Evolutionary conservation across 78 protist species (phyloP).

Genomic region (Monocercomonoides exilis): DNA sequence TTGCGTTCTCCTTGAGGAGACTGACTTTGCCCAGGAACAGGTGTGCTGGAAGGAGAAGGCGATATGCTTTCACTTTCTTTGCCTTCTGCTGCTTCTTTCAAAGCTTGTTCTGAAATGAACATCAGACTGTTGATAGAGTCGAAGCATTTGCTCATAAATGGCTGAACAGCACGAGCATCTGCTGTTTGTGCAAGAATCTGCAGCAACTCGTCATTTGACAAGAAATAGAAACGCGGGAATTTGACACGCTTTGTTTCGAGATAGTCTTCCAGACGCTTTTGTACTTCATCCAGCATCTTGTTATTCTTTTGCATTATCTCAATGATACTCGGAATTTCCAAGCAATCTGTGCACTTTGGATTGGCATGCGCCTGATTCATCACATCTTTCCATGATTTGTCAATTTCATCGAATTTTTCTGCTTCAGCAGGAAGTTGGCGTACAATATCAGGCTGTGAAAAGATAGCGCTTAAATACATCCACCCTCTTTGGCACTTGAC

Average conservation of each 20-base stretch:
- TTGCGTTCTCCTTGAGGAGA: neutral
- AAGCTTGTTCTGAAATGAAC: slow-evolving; percentile 3
- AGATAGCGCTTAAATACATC: slow-evolving; percentile 63
- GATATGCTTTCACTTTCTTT: neutral
- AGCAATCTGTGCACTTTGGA: slow-evolving; percentile 36
- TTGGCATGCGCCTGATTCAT: slow-evolving; percentile 32
- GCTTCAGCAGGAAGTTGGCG: slow-evolving; percentile 59
- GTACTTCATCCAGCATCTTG: slow-evolving; percentile 45
- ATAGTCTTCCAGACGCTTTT: slow-evolving; percentile 60
- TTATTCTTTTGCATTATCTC: slow-evolving; percentile 44
- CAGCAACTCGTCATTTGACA: slow-evolving; percentile 62
- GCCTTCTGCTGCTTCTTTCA: neutral
- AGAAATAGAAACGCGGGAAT: slow-evolving; percentile 73
- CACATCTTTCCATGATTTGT: slow-evolving; percentile 51
- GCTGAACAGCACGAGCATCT: slow-evolving; percentile 61
- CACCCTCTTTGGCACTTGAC: slow-evolving; percentile 63
- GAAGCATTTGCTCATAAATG: slow-evolving; percentile 67
- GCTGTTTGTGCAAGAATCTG: slow-evolving; percentile 63
- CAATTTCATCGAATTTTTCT: slow-evolving; percentile 42
- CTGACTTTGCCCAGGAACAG: too few species aligned
- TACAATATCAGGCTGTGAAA: slow-evolving; percentile 55
- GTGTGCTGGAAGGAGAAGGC: neutral
- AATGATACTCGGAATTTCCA: slow-evolving; percentile 24
- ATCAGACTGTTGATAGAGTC: slow-evolving; percentile 35
- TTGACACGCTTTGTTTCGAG: slow-evolving; percentile 58